Percentiles rank a stretch among this genome's conserved stretches.
Evolutionary conservation across 1,284 basidiomycete species (phyloP).

Genomic region (Neolentinus lepideus): DNA sequence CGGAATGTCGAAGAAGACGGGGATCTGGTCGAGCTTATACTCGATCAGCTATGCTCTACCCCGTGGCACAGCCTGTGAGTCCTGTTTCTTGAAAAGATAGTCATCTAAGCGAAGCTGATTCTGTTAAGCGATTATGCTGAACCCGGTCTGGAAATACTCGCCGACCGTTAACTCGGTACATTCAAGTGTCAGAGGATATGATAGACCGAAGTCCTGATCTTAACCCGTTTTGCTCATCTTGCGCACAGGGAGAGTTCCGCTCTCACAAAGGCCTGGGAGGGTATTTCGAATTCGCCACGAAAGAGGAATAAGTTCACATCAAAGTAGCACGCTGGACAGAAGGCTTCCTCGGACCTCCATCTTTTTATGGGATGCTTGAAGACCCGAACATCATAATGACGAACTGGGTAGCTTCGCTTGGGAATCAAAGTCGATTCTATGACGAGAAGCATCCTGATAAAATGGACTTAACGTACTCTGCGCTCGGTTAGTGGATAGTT

Average conservation of each 20-base stretch:
- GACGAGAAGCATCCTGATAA: too few species aligned
- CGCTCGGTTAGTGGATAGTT: too few species aligned
- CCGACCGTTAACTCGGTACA: neutral
- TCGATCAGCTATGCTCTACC: neutral
- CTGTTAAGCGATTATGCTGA: neutral
- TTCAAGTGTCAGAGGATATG: neutral
- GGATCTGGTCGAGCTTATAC: neutral
- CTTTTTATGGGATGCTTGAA: too few species aligned
- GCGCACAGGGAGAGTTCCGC: neutral
- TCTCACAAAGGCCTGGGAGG: neutral
- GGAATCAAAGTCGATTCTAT: too few species aligned
- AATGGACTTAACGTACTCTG: too few species aligned
- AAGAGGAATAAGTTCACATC: neutral
- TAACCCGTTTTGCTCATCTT: neutral
- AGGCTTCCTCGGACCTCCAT: neutral
- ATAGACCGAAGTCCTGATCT: neutral
- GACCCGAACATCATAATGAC: too few species aligned
- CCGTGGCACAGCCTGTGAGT: neutral
- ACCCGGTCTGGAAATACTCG: neutral
- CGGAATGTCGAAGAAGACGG: neutral
- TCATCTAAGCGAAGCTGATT: neutral
- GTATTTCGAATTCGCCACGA: neutral
- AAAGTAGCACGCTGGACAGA: neutral
- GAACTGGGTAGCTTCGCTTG: too few species aligned
- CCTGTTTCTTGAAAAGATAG: neutral